Conservation (phyloP, 2,329 filamentous ascomycete genomes). For the Clathrospora elynae region DNA sequence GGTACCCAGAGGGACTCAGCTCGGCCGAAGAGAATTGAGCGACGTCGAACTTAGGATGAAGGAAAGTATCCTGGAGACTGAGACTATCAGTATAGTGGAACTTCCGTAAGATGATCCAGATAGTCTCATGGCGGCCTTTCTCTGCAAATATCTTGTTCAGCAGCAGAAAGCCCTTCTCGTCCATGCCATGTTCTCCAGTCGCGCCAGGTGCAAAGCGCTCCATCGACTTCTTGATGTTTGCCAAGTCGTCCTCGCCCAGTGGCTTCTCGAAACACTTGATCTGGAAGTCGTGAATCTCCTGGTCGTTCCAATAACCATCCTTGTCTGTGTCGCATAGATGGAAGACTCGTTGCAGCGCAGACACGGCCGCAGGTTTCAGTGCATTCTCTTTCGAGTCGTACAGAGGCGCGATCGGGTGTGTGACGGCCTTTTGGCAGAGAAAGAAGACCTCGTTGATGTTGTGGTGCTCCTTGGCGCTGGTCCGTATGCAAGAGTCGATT, state of each 20-base stretch:
- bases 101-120: conserved; percentile 94
- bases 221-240: conserved; percentile 89
- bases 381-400: conserved; percentile 90
- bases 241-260: conserved; percentile 77
- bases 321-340: conserved; percentile 97
- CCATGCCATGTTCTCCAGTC: conserved; percentile 68
- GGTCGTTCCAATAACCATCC: conserved; percentile 87
- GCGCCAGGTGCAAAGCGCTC: conserved; percentile 68
- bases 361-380: conserved; percentile 87
- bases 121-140: conserved; percentile 95
- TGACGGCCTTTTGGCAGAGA: conserved; percentile 96
- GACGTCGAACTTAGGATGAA: conserved; percentile 93
- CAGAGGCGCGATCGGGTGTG: conserved; percentile 91
- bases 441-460: conserved; percentile 97
- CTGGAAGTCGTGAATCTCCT: conserved; percentile 91
- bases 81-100: conserved; percentile 97
- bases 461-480: conserved; percentile 86
- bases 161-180: conserved; percentile 80
- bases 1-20: conserved; percentile 89
- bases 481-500: conserved; percentile 96
- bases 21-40: conserved; percentile 91
- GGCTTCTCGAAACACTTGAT: conserved; percentile 89
- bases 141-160: conserved; percentile 96
- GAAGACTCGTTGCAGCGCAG: conserved; percentile 87
- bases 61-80: conserved; percentile 85